phyloP scores from a whole-genome alignment of 192 early-diverging fungal species.

The Funneliformis geosporum region DNA sequence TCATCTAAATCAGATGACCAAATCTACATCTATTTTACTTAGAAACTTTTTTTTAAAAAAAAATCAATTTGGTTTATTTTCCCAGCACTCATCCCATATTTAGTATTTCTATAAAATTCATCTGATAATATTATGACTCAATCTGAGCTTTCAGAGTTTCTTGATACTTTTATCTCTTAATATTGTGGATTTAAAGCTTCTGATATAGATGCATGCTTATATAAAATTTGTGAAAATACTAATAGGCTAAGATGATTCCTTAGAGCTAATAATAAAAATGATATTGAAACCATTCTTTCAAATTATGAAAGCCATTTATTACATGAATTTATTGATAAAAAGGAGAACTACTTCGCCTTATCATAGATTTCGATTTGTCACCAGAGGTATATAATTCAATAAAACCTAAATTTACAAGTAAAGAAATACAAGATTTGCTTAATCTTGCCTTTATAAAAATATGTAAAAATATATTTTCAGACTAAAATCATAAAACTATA shows the following conservation, averaged over 20 bases:
- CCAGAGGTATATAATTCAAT: not conserved
- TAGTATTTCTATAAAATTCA: too few species aligned
- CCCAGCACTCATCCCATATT: too few species aligned
- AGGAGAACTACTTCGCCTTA: not conserved
- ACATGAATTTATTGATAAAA: constrained; percentile 16
- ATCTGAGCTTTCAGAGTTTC: too few species aligned
- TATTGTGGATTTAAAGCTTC: not conserved
- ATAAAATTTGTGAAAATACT: too few species aligned
- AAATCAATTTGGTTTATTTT: too few species aligned
- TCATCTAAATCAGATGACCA: too few species aligned
- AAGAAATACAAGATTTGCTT: not conserved
- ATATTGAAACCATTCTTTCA: too few species aligned
- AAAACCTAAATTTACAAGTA: constrained; percentile 6
- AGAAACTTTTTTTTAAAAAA: too few species aligned
- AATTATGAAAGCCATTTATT: constrained; percentile 9
- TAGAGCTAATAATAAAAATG: constrained; percentile 4
- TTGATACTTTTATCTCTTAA: too few species aligned
- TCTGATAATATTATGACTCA: too few species aligned
- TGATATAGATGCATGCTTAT: too few species aligned
- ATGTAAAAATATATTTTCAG: constrained; percentile 8
- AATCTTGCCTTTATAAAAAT: constrained; percentile 5
- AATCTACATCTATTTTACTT: too few species aligned
- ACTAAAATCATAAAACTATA: not conserved
- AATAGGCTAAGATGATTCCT: not conserved
- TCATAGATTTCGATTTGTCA: constrained; percentile 9